These are phyloP conservation scores for Aspergillus affinis DNA, from an alignment of 495 filamentous ascomycete species.

Conservation along the genomic window DNA sequence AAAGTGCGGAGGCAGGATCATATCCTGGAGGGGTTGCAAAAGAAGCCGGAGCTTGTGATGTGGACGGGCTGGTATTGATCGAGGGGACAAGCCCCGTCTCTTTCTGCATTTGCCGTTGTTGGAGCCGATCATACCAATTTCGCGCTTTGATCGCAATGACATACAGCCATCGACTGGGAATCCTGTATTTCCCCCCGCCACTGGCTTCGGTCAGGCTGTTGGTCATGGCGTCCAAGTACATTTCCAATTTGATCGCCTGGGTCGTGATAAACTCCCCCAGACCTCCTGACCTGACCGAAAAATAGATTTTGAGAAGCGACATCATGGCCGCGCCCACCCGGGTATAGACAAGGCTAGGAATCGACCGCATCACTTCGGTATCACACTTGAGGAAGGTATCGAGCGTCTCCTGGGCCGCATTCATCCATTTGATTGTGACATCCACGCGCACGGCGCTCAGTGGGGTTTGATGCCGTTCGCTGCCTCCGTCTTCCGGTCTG, in stretches of 20 bases:
- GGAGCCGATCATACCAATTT: slow-evolving; percentile 39
- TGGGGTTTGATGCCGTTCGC: slow-evolving; percentile 21
- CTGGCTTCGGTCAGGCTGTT: slow-evolving; percentile 40
- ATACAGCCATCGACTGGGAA: slow-evolving; percentile 40
- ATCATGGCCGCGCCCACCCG: slow-evolving; percentile 44
- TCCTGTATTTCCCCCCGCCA: slow-evolving; percentile 36
- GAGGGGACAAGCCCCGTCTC: slow-evolving; percentile 5
- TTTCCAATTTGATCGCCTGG: slow-evolving; percentile 42
- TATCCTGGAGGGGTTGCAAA: neutral
- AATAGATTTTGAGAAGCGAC: slow-evolving; percentile 50
- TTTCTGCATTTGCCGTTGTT: slow-evolving; percentile 23
- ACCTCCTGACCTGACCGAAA: slow-evolving; percentile 42
- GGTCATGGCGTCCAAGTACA: slow-evolving; percentile 44
- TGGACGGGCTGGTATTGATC: neutral
- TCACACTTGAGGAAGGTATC: slow-evolving; percentile 45
- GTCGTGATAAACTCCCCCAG: slow-evolving; percentile 46
- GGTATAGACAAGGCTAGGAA: slow-evolving; percentile 49
- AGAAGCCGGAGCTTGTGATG: neutral
- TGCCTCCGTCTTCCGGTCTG: slow-evolving; percentile 28
- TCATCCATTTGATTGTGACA: slow-evolving; percentile 50
- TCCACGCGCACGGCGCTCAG: slow-evolving; percentile 47
- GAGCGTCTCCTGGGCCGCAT: slow-evolving; percentile 47
- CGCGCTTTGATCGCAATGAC: slow-evolving; percentile 37
- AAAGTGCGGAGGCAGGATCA: neutral
- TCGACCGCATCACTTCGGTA: slow-evolving; percentile 37